These are phyloP conservation scores for Puccinia novopanici DNA, from an alignment of 1,284 basidiomycete species.

Conservation along the genomic window DNA sequence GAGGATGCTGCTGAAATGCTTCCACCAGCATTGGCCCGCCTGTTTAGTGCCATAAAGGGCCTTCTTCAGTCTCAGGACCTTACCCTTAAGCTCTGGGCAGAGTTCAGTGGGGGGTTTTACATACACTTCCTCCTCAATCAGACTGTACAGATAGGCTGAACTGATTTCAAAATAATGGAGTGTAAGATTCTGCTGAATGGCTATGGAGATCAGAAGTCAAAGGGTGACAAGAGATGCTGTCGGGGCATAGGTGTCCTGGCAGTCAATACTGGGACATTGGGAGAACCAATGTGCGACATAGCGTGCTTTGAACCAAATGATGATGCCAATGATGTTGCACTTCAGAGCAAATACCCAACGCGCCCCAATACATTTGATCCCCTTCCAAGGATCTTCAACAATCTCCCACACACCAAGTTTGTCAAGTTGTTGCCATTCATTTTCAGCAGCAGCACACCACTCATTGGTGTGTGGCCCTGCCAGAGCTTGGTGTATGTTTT, in stretches of 20 bases:
- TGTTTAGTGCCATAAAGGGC: constrained; percentile 33
- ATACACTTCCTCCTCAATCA: constrained; percentile 28
- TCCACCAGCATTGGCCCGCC: constrained; percentile 31
- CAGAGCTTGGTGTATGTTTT: background rate
- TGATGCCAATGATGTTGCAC: background rate
- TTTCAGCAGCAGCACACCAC: background rate
- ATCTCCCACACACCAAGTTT: constrained; percentile 6
- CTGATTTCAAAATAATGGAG: constrained; percentile 16
- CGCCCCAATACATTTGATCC: background rate
- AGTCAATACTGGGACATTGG: constrained; percentile 21
- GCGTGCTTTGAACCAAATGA: constrained; percentile 2
- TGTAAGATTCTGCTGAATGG: background rate
- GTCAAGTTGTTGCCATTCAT: background rate
- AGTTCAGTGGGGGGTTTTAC: background rate
- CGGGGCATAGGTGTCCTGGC: background rate
- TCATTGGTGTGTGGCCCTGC: background rate
- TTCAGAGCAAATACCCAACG: constrained; percentile 30
- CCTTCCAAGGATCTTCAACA: background rate
- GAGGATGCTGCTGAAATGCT: background rate
- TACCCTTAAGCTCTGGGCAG: background rate
- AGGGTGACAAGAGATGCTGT: constrained; percentile 1
- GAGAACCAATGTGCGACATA: constrained; percentile 13
- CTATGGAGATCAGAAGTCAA: background rate
- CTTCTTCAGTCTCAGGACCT: background rate
- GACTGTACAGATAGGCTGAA: constrained; percentile 30